These are phyloP conservation scores for Hebeloma cylindrosporum DNA, from an alignment of 768 basidiomycete genomes.

Conservation along the genomic window DNA sequence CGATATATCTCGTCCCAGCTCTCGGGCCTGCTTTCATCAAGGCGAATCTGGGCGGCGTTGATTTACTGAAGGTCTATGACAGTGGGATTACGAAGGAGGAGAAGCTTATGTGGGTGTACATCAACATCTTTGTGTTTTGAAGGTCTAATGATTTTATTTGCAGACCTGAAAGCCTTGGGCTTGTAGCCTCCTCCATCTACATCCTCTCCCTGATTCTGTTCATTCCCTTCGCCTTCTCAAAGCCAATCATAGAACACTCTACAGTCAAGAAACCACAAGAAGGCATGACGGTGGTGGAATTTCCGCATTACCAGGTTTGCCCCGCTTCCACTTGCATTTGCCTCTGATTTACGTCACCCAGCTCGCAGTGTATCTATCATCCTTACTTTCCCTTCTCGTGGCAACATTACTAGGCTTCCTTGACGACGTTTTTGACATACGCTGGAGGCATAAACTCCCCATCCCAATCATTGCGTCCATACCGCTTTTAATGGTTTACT, in stretches of 20 bases:
- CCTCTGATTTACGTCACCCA: constrained; percentile 27
- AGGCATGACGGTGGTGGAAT: constrained; percentile 65
- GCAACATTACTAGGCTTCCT: constrained; percentile 94
- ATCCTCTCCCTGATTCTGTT: constrained; percentile 86
- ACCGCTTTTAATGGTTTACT: constrained; percentile 94
- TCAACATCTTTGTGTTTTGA: background rate
- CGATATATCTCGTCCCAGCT: constrained; percentile 77
- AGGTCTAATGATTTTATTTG: constrained; percentile 9
- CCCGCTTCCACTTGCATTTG: background rate
- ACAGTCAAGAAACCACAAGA: constrained; percentile 46
- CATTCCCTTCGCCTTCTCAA: constrained; percentile 93
- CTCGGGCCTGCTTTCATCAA: constrained; percentile 78
- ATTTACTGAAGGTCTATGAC: constrained; percentile 80
- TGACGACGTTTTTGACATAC: constrained; percentile 97
- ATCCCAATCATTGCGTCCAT: constrained; percentile 96
- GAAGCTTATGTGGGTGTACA: constrained; percentile 9
- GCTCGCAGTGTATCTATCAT: constrained; percentile 92
- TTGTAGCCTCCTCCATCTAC: constrained; percentile 88
- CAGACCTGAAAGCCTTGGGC: constrained; percentile 93
- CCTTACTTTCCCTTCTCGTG: constrained; percentile 86
- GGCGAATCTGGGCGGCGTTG: constrained; percentile 82
- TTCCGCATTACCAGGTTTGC: constrained; percentile 76
- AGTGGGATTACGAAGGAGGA: constrained; percentile 70
- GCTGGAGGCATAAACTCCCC: constrained; percentile 97
- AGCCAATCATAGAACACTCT: constrained; percentile 53